phyloP scores from a whole-genome alignment of 2,329 filamentous ascomycete genomes.

The Monilinia fructigena region DNA sequence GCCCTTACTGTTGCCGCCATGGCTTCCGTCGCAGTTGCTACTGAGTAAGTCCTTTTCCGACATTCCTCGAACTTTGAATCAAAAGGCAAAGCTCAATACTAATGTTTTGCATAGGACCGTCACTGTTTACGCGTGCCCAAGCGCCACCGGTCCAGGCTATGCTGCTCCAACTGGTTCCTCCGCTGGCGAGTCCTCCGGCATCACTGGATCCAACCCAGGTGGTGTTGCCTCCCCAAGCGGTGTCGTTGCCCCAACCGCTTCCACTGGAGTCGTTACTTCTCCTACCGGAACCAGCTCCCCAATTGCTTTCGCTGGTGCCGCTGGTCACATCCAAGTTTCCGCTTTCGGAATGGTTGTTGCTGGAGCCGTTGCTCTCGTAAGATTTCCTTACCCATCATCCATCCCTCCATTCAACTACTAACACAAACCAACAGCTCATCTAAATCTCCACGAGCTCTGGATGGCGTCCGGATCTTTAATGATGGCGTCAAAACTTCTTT shows the following conservation, averaged over 20 bases:
- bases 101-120: conserved; percentile 32
- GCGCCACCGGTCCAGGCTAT: conserved; percentile 25
- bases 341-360: conserved; percentile 39
- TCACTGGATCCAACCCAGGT: not conserved
- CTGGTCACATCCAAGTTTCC: conserved; percentile 35
- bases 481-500: conserved; percentile 26
- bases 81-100: conserved; percentile 16
- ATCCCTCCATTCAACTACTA: conserved; percentile 28
- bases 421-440: conserved; percentile 33
- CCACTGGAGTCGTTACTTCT: conserved; percentile 31
- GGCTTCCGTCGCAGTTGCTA: conserved; percentile 35
- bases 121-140: conserved; percentile 36
- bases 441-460: conserved; percentile 35
- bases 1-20: conserved; percentile 36
- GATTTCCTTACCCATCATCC: conserved; percentile 18
- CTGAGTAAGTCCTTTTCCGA: conserved; percentile 26
- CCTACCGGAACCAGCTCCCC: conserved; percentile 33
- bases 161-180: conserved; percentile 29
- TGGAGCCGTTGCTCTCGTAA: conserved; percentile 40
- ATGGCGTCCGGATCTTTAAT: conserved; percentile 28
- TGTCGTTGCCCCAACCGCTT: conserved; percentile 27
- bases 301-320: conserved; percentile 38
- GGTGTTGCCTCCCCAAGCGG: conserved; percentile 8
- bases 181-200: conserved; percentile 20
- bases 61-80: not conserved